Evolutionary conservation across 1,139 yeast genomes (phyloP), one percentile per base, ranked within the genome.

Genomic region (Pichia norvegensis): DNA sequence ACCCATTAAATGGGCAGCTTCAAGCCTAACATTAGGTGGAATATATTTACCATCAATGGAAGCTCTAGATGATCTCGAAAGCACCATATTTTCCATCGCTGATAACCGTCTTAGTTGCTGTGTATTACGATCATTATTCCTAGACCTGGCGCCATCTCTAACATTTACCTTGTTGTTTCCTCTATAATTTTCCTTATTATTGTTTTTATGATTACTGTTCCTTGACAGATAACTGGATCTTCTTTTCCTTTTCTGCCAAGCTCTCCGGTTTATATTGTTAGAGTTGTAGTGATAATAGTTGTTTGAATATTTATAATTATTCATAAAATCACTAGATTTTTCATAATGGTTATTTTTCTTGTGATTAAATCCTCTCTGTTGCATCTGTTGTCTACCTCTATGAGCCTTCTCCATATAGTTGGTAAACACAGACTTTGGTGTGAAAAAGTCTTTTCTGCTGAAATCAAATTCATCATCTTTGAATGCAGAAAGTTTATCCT

Each of bases 391-490:
- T 37, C 55, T 57, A 61, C 64, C 63, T 50, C 70, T 79, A 36
- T 79, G 78, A 52, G 79, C 79, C 54, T 81, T 82, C 55, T 78
- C 86, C 82, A 82, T 74, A 58, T 81, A 82, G 55, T 79, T 82
- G 52, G 76, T 77, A 55, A 79, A 76, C 6, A 79, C 83, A 23
- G 88, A 79, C 49, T 82, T 84, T 2, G 94, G 94, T 2, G 94
- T 83, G 59, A 82, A 83, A 55, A 74, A 81, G 58, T 83, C 90
- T 54, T 79, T 83, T 49, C 90, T 71, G 55, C 76, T 77, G 58
- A 77, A 81, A 37, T 52, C 51, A 22, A 52, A 42, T 1, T 42
- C 29, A 14, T 41, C 46, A n/a, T 50, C 50, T 13, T 42, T 43
- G 7, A 41, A 37, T 17, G 41, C 23, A 29, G 43, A 42, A 22